Evolutionary conservation across 805 yeast genomes (phyloP).

Genomic region (Ogataea corticis): DNA sequence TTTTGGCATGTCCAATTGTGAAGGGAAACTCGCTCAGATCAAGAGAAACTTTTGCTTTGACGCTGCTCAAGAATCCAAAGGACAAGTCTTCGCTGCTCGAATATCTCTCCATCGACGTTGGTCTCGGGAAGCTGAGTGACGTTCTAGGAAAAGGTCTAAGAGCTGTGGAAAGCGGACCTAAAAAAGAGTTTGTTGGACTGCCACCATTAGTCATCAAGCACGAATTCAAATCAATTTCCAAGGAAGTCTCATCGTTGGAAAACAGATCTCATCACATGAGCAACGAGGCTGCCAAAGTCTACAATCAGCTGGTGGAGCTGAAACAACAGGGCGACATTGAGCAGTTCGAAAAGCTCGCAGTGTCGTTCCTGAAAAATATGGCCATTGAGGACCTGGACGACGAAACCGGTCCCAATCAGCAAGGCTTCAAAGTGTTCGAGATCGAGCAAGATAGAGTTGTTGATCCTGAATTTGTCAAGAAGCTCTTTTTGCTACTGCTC

Average conservation of each 20-base stretch:
- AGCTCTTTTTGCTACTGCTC: conserved; percentile 40
- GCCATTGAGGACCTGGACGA: conserved; percentile 20
- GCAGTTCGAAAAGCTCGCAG: conserved; percentile 31
- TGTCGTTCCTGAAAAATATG: conserved; percentile 33
- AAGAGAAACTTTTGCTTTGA: conserved; percentile 42
- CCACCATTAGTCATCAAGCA: conserved; percentile 23
- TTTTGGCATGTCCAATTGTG: conserved; percentile 37
- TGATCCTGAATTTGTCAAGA: conserved; percentile 55
- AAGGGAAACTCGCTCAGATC: conserved; percentile 45
- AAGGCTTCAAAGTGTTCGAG: conserved; percentile 50
- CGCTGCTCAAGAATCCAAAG: conserved; percentile 41
- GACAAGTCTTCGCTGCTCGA: conserved; percentile 46
- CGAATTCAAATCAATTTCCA: conserved; percentile 20
- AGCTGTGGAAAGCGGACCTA: conserved; percentile 6
- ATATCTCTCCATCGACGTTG: conserved; percentile 55
- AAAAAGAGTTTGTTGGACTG: conserved; percentile 26
- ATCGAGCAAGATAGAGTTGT: conserved; percentile 66
- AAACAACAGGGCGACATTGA: conserved; percentile 28
- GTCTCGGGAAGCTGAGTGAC: conserved; percentile 66
- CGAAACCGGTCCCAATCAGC: conserved; percentile 24
- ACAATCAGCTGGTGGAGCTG: conserved; percentile 27
- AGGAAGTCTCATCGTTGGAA: conserved; percentile 28
- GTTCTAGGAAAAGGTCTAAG: conserved; percentile 63
- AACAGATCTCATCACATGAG: conserved; percentile 20
- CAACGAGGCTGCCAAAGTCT: conserved; percentile 31